These are phyloP conservation scores for Crithidia bombi DNA, from an alignment of 208 protist species.

Conservation along the genomic window DNA sequence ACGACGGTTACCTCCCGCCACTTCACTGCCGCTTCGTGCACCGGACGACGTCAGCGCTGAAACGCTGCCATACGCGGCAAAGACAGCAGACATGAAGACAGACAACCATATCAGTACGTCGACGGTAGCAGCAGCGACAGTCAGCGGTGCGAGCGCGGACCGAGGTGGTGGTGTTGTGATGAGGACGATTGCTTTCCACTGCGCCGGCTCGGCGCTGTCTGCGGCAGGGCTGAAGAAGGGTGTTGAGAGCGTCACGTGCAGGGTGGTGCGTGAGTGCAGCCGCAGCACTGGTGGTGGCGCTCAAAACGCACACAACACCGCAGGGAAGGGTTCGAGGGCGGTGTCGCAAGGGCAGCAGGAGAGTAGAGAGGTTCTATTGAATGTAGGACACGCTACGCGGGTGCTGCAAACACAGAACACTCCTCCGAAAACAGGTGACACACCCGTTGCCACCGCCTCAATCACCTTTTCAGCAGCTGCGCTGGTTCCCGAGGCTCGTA, in stretches of 20 bases:
- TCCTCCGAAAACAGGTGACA: not conserved
- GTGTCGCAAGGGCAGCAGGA: not conserved
- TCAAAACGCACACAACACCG: not conserved
- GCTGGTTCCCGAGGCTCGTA: too few species aligned
- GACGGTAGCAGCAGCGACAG: not conserved
- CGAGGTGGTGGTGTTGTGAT: constrained; percentile 24
- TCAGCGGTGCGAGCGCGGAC: not conserved
- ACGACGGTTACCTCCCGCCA: not conserved
- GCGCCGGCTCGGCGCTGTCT: constrained; percentile 1
- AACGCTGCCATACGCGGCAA: not conserved
- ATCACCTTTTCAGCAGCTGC: not conserved
- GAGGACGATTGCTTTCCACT: constrained; percentile 2
- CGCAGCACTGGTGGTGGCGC: not conserved
- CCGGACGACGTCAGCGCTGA: not conserved
- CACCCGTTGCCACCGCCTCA: not conserved
- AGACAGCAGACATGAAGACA: not conserved
- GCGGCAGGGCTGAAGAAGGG: not conserved
- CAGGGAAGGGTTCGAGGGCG: not conserved
- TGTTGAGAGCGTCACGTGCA: constrained; percentile 11
- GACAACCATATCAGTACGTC: not conserved
- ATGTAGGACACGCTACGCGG: not conserved
- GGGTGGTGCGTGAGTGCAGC: constrained; percentile 7
- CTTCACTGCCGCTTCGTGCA: not conserved
- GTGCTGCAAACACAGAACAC: constrained; percentile 2
- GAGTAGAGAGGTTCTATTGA: not conserved